Evolutionary conservation across 2,329 filamentous ascomycete species (phyloP).

Genomic region (Didymella lethalis): DNA sequence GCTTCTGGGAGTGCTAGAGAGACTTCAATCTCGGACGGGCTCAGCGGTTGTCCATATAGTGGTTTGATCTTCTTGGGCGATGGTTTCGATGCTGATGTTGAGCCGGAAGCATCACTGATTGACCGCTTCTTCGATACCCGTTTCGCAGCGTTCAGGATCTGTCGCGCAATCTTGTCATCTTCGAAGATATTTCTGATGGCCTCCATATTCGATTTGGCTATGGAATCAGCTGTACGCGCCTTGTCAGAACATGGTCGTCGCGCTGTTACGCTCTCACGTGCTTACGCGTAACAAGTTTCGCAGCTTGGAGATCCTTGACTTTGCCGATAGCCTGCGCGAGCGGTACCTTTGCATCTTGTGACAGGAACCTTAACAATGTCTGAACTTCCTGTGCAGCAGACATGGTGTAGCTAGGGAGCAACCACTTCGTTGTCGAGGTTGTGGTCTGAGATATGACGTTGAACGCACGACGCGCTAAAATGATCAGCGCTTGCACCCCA

Average conservation of each 20-base stretch:
- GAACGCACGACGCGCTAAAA: constrained; percentile 25
- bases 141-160: constrained; percentile 66
- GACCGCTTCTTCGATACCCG: constrained; percentile 64
- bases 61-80: constrained; percentile 49
- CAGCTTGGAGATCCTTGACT: constrained; percentile 62
- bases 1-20: constrained; percentile 67
- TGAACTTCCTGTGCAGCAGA: constrained; percentile 52
- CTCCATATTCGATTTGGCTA: constrained; percentile 59
- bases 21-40: constrained; percentile 67
- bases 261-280: constrained; percentile 36
- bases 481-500: constrained; percentile 21
- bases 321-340: constrained; percentile 64
- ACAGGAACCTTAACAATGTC: constrained; percentile 64
- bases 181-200: constrained; percentile 55
- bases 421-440: background rate
- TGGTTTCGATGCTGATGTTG: constrained; percentile 30
- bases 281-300: constrained; percentile 61
- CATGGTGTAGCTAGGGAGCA: constrained; percentile 30
- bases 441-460: constrained; percentile 1
- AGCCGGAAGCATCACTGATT: constrained; percentile 36
- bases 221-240: constrained; percentile 51
- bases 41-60: constrained; percentile 40
- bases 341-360: constrained; percentile 65
- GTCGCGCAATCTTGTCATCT: constrained; percentile 65
- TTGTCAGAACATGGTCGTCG: constrained; percentile 24